A percentile compares a stretch with the other conserved stretches of the same genome.
Conservation (phyloP, 306 rosid genomes). For the Hippophae tibetana region DNA sequence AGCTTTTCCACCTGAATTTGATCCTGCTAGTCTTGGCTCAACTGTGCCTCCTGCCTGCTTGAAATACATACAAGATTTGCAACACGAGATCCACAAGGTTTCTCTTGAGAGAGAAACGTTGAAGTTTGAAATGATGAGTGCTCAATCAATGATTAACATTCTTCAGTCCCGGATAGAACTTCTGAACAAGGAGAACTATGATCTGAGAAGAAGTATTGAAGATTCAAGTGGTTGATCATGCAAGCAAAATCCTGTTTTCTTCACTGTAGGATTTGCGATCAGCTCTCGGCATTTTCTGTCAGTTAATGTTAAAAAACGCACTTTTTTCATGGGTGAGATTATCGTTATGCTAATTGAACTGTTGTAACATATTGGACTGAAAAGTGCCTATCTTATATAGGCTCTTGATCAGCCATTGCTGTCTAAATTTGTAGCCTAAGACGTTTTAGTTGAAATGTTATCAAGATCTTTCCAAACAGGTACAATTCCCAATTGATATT, state of each 20-base stretch:
- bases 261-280: constrained; percentile 17
- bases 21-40: constrained; percentile 30
- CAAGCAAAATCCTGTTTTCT: constrained; percentile 4
- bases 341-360: constrained; percentile 13
- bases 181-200: constrained; percentile 60
- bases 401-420: constrained; percentile 18
- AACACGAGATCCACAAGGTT: constrained; percentile 54
- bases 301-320: constrained; percentile 1
- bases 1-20: constrained; percentile 33
- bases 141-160: constrained; percentile 75
- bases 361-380: neutral
- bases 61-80: constrained; percentile 63
- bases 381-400: neutral
- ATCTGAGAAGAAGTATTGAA: constrained; percentile 35
- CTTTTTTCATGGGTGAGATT: constrained; percentile 19
- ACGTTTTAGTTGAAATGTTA: neutral
- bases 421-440: constrained; percentile 25
- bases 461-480: no score
- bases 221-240: constrained; percentile 14
- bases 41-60: constrained; percentile 57
- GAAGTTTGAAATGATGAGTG: constrained; percentile 82
- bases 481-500: no score
- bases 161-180: constrained; percentile 62
- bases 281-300: neutral
- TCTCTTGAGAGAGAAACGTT: constrained; percentile 63